Evolutionary conservation across 352 stramenopile species (phyloP), one percentile per base, ranked within the genome.

Genomic region (Globisporangium perplexum): DNA sequence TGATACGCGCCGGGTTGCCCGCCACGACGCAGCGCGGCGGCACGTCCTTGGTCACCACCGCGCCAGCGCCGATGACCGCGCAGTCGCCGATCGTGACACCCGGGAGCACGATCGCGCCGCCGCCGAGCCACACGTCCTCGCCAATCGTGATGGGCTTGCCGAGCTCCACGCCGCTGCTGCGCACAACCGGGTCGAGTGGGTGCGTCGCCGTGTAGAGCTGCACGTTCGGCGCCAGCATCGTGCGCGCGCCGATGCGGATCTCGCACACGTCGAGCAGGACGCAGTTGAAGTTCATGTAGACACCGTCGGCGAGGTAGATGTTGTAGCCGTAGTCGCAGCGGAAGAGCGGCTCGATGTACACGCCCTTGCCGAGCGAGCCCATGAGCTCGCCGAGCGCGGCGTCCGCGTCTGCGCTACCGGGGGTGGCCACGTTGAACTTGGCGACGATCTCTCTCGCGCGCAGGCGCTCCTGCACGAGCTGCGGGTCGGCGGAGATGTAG

Each of bases 221-320:
- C 28, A 94, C 83, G 47, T 77, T 72, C 0, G 86, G 88, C 2
- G 63, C 88, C 11, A 96, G 69, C 55, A 95, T 62, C 20, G 75
- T 83, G 45, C 79, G 77, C 20, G 78, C 64, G 7, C 88, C 88
- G 53, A 96, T 90, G 39, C 49, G 79, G 57, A 96, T 84, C 48
- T 66, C 57, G 43, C 77, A 88, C 48, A 80, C 77, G 65, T 96
- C 88, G 14, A 96, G 73, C 23, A 96, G 61, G 26, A 86, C 77
- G 53, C 84, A 96, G 58, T 89, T 84, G 66, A 92, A 93, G 67
- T 96, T 96, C 69, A 93, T 90, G 72, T 83, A 96, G 42, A 92
- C 84, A 56, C 69, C 72, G 33, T 86, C 66, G 8, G 68, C 88
- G 22, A 93, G 26, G 50, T 67, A 49, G 57, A 96, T 86, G 61